Conservation (phyloP, 1,139 yeast species). For the Zygotorulaspora mrakii region DNA sequence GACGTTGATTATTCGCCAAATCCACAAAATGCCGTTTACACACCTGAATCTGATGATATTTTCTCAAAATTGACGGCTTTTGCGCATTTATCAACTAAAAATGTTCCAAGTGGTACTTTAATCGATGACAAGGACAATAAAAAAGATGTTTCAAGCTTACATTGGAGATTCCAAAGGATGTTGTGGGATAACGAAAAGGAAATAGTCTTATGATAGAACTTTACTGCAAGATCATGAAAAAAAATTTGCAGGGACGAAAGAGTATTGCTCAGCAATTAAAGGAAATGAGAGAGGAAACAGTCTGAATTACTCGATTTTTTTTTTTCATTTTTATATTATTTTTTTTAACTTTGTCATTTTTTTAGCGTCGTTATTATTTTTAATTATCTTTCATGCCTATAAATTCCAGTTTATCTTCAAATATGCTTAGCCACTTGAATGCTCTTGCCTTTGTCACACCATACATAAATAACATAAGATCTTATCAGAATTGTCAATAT, state of each 20-base stretch:
- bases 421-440: no score
- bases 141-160: constrained; percentile 45
- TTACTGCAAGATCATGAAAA: no score
- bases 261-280: no score
- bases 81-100: constrained; percentile 56
- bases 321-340: background rate
- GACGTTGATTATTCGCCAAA: constrained; percentile 47
- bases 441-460: no score
- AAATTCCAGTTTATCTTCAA: no score
- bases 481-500: no score
- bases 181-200: constrained; percentile 61
- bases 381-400: constrained; percentile 3
- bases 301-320: background rate
- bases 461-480: no score
- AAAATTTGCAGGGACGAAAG: no score
- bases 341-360: no score
- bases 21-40: constrained; percentile 25
- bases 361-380: no score
- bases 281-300: background rate
- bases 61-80: constrained; percentile 51
- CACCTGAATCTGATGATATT: constrained; percentile 39
- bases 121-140: constrained; percentile 49
- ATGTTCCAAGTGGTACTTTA: constrained; percentile 64
- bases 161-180: constrained; percentile 63
- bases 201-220: constrained; percentile 32